phyloP scores from a whole-genome alignment of 2,329 filamentous ascomycete species.

The Fusarium austroafricanum region DNA sequence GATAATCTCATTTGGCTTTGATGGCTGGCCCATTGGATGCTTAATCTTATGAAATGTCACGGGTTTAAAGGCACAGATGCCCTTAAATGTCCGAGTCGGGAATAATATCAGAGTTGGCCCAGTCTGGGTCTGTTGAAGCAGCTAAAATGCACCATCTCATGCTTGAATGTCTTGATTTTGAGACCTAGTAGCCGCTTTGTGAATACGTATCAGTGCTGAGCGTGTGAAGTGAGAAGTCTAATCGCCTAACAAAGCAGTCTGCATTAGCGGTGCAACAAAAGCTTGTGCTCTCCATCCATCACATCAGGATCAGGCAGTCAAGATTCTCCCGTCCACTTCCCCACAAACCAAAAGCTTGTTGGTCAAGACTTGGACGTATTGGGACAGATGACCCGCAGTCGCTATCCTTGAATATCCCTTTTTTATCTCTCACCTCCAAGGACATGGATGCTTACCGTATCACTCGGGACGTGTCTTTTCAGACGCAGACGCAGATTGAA shows the following conservation, averaged over 20 bases:
- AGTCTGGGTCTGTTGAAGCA: neutral
- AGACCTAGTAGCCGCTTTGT: neutral
- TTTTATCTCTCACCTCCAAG: conserved; percentile 26
- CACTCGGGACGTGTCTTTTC: neutral
- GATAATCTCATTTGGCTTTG: conserved; percentile 14
- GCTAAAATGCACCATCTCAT: neutral
- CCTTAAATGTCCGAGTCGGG: conserved; percentile 6
- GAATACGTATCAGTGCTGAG: neutral
- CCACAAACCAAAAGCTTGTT: conserved; percentile 41
- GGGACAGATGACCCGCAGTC: conserved; percentile 29
- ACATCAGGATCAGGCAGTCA: conserved; percentile 24
- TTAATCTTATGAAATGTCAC: conserved; percentile 1
- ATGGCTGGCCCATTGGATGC: neutral
- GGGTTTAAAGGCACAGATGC: neutral
- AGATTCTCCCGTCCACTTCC: conserved; percentile 37
- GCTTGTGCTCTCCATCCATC: conserved; percentile 3
- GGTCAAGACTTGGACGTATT: conserved; percentile 31
- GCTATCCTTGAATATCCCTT: conserved; percentile 25
- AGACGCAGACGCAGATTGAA: neutral
- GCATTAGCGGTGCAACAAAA: conserved; percentile 18
- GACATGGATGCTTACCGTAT: conserved; percentile 13
- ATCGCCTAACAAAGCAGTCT: conserved; percentile 3
- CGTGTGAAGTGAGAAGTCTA: neutral
- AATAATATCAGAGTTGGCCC: conserved; percentile 7
- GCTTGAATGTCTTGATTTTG: neutral